Conservation (phyloP, 257 asterid species). For the Solanum habrochaites region DNA sequence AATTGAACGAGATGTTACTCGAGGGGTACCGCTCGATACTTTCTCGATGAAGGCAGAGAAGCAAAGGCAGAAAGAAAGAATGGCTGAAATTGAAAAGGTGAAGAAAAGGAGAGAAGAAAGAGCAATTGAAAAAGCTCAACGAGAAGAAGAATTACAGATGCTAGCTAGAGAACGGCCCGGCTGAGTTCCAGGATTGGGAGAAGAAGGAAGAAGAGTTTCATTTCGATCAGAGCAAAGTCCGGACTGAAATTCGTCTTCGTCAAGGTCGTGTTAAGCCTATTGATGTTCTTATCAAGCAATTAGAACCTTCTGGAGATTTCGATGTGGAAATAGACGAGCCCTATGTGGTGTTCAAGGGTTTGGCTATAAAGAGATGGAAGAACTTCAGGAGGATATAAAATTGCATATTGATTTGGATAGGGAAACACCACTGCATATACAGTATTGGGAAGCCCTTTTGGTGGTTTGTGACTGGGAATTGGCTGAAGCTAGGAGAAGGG, state of each 20-base stretch:
- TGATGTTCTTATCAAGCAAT: constrained; percentile 79
- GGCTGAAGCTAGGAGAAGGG: constrained; percentile 73
- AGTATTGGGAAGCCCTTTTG: constrained; percentile 89
- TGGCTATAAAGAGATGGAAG: constrained; percentile 86
- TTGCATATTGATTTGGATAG: constrained; percentile 87
- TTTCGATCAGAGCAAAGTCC: constrained; percentile 87
- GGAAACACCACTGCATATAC: constrained; percentile 68
- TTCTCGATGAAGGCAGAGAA: constrained; percentile 76
- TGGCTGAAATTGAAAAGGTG: constrained; percentile 92
- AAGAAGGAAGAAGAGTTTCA: constrained; percentile 99
- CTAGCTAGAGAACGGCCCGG: constrained; percentile 98
- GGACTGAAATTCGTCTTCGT: constrained; percentile 88
- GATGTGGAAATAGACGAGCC: constrained; percentile 88
- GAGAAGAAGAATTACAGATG: constrained; percentile 92
- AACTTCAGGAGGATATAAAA: constrained; percentile 84
- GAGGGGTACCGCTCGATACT: constrained; percentile 61
- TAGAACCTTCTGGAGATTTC: constrained; percentile 74
- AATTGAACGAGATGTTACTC: constrained; percentile 61
- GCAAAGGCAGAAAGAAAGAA: constrained; percentile 65
- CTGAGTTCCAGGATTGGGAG: constrained; percentile 99
- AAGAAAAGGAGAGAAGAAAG: constrained; percentile 97
- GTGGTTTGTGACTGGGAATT: constrained; percentile 93
- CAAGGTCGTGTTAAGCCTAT: constrained; percentile 94
- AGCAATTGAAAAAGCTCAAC: constrained; percentile 92
- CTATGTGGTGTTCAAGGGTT: constrained; percentile 82